Conservation (phyloP, 768 basidiomycete species). For the Serendipita sp. region DNA sequence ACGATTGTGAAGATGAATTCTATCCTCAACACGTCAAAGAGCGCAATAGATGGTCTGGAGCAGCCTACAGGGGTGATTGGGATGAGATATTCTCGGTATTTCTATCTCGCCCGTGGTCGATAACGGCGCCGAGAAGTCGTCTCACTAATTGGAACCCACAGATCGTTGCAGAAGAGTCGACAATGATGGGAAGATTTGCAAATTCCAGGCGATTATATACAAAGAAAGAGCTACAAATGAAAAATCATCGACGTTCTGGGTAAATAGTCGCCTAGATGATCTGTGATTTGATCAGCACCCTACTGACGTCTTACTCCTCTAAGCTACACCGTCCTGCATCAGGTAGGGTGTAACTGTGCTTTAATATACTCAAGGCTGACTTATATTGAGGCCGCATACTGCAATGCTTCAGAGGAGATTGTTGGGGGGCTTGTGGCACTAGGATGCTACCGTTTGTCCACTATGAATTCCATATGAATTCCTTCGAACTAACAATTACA, state of each 20-base stretch:
- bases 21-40: background rate
- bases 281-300: background rate
- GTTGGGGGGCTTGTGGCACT: background rate
- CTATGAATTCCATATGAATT: background rate
- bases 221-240: background rate
- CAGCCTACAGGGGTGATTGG: background rate
- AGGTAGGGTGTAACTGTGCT: background rate
- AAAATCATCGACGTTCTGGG: background rate
- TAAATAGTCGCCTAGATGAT: background rate
- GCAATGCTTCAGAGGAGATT: background rate
- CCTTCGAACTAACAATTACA: too few relatives aligned
- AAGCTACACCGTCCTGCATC: conserved; percentile 1
- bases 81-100: background rate
- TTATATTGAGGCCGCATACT: background rate
- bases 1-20: background rate
- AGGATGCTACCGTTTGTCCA: background rate
- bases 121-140: too few relatives aligned
- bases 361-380: background rate
- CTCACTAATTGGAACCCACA: background rate
- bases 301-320: background rate
- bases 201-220: background rate
- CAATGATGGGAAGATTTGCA: conserved; percentile 1
- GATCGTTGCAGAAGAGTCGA: background rate
- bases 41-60: background rate
- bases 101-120: background rate